Conservation (phyloP, 192 early-diverging fungal species). For the Dimargaris xerosporica region DNA sequence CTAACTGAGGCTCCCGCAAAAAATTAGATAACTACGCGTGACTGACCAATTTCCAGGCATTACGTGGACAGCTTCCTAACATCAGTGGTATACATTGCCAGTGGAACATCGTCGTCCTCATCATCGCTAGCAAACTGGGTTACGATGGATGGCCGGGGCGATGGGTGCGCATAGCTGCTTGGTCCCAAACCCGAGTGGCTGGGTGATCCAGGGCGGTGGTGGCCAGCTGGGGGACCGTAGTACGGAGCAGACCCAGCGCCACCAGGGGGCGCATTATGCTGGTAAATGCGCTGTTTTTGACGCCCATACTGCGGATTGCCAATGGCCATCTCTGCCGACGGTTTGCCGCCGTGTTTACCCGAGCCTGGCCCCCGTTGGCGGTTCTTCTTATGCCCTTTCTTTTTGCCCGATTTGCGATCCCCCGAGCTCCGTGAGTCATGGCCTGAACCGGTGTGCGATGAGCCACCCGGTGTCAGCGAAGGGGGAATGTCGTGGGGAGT, state of each 20-base stretch:
- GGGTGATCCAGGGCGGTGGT: no score
- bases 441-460: neutral
- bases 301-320: slow-evolving; percentile 30
- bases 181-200: no score
- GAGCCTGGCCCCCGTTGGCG: neutral
- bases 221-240: no score
- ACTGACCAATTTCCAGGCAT: neutral
- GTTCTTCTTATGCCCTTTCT: neutral
- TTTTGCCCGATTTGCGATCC: neutral
- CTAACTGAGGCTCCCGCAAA: no score
- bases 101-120: slow-evolving; percentile 49
- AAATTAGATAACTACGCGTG: no score
- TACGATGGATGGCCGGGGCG: no score
- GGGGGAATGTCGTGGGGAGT: slow-evolving; percentile 19
- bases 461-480: slow-evolving; percentile 4
- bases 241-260: no score
- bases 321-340: slow-evolving; percentile 23
- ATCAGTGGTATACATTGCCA: slow-evolving; percentile 31
- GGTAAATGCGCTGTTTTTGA: slow-evolving; percentile 34
- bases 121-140: slow-evolving; percentile 6
- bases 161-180: no score
- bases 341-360: neutral
- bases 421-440: neutral
- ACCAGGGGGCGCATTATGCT: neutral
- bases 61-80: neutral